These are phyloP conservation scores for Entophlyctis luteolus DNA, from an alignment of 192 early-diverging fungal species.

Conservation along the genomic window DNA sequence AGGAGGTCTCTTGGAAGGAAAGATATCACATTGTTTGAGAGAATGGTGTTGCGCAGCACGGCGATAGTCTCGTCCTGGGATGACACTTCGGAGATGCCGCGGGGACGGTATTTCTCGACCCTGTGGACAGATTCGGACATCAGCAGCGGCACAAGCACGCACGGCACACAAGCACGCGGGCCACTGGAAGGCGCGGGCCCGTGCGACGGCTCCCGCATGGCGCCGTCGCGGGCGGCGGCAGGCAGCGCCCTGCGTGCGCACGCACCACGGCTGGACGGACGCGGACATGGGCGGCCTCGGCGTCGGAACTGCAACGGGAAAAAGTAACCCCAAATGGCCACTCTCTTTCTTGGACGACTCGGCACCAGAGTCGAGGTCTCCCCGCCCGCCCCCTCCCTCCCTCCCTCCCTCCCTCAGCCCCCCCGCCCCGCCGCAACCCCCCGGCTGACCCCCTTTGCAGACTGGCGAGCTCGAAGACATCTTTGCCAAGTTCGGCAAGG, in stretches of 20 bases:
- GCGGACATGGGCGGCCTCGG: not conserved
- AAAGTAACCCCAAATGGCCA: not conserved
- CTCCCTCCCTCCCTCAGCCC: not conserved
- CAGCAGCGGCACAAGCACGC: not conserved
- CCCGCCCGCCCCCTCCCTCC: not conserved
- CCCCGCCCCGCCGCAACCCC: not conserved
- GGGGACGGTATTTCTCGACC: slow-evolving; percentile 95
- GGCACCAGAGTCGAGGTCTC: slow-evolving; percentile 20
- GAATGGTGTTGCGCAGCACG: slow-evolving; percentile 78
- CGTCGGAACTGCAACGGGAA: not conserved
- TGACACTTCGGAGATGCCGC: slow-evolving; percentile 77
- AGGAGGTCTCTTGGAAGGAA: not conserved
- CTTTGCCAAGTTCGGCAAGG: slow-evolving; percentile 50
- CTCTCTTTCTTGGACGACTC: slow-evolving; percentile 14
- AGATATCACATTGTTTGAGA: slow-evolving; percentile 74
- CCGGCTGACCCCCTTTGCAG: too few species aligned
- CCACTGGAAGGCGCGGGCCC: too few species aligned
- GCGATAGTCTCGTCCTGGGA: slow-evolving; percentile 86
- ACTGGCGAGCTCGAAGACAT: slow-evolving; percentile 43
- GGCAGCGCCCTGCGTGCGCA: not conserved
- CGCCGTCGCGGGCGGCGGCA: too few species aligned
- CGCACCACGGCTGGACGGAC: not conserved
- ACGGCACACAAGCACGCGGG: too few species aligned
- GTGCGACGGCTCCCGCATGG: too few species aligned
- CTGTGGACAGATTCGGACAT: slow-evolving; percentile 26